A percentile compares a stretch with the other conserved stretches of the same genome.
Evolutionary conservation across 805 yeast species (phyloP).

Genomic region (Nakazawaea wickerhamii): DNA sequence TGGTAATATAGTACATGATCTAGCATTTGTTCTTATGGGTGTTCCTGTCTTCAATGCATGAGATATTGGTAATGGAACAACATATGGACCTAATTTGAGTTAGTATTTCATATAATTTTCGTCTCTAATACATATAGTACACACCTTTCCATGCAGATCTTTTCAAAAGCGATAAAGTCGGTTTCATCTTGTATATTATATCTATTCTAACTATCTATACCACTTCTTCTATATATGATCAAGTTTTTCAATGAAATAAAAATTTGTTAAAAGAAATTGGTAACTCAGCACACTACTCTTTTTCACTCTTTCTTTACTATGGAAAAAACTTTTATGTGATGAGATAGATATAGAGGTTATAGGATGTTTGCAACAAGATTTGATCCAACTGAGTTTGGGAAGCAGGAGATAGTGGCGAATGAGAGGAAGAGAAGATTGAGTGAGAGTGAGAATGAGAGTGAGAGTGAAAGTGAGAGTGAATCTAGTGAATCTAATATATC

Average conservation of each 20-base stretch:
- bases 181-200: slow-evolving; percentile 28
- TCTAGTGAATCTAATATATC: slow-evolving; percentile 38
- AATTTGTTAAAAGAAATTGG: neutral
- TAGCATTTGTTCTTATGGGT: slow-evolving; percentile 93
- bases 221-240: too few species aligned
- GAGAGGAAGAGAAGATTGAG: slow-evolving; percentile 17
- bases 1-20: slow-evolving; percentile 91
- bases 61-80: slow-evolving; percentile 91
- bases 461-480: slow-evolving; percentile 21
- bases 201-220: too few species aligned
- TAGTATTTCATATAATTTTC: neutral
- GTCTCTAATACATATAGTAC: too few species aligned
- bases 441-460: slow-evolving; percentile 16
- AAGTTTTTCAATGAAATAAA: neutral
- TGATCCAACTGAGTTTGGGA: slow-evolving; percentile 15
- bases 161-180: slow-evolving; percentile 33
- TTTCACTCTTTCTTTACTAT: too few species aligned
- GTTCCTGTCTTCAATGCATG: slow-evolving; percentile 75
- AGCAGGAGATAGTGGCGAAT: slow-evolving; percentile 3
- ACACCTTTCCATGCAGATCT: slow-evolving; percentile 58
- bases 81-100: slow-evolving; percentile 61
- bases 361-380: slow-evolving; percentile 13
- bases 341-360: slow-evolving; percentile 12
- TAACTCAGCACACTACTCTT: too few species aligned
- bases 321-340: slow-evolving; percentile 11